Conservation (phyloP, 176 grass and related monocot genomes). For the Zea luxurians region DNA sequence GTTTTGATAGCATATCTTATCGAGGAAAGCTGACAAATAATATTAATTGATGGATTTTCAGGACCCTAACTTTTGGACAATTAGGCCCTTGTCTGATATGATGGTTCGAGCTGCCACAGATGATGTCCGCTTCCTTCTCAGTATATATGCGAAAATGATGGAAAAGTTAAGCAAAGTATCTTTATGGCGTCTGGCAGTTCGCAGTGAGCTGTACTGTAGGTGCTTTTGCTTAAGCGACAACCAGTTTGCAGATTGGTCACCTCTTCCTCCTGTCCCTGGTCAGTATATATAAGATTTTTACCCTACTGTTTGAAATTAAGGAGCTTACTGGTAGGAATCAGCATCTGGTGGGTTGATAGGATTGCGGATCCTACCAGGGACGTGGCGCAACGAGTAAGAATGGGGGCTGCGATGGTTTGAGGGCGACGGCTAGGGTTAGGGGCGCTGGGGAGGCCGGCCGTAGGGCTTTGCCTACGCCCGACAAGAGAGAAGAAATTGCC, state of each 20-base stretch:
- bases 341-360: too few species aligned
- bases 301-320: slow-evolving; percentile 18
- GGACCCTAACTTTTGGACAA: slow-evolving; percentile 80
- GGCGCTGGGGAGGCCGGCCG: too few species aligned
- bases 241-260: slow-evolving; percentile 76
- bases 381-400: too few species aligned
- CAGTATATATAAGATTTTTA: slow-evolving; percentile 28
- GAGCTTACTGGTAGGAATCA: background rate
- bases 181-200: slow-evolving; percentile 70
- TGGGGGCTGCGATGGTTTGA: too few species aligned
- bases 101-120: slow-evolving; percentile 88
- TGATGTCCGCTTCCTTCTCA: slow-evolving; percentile 87
- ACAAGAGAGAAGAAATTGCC: too few species aligned
- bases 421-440: too few species aligned
- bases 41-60: slow-evolving; percentile 43
- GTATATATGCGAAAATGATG: slow-evolving; percentile 89
- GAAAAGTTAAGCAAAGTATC: slow-evolving; percentile 67
- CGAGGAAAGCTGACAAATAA: slow-evolving; percentile 19
- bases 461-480: too few species aligned
- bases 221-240: slow-evolving; percentile 89
- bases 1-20: slow-evolving; percentile 35
- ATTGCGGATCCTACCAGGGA: too few species aligned
- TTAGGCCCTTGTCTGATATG: slow-evolving; percentile 88
- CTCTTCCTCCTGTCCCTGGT: slow-evolving; percentile 80
- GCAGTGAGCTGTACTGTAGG: slow-evolving; percentile 74